Evolutionary conservation across 176 grass and related monocot species (phyloP).

Genomic region (Urochloa ruziziensis): DNA sequence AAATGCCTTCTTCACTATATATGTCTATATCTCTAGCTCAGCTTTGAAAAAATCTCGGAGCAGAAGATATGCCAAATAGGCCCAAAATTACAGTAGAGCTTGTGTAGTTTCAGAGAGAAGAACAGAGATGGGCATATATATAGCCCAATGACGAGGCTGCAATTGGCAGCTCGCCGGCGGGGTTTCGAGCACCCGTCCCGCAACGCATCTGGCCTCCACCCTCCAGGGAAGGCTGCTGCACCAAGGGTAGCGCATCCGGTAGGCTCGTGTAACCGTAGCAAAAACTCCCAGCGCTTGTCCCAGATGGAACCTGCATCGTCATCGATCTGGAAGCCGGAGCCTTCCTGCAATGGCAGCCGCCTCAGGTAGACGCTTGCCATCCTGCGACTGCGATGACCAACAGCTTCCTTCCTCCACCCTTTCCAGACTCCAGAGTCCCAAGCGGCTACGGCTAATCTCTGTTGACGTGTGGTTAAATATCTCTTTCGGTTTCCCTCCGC

Average conservation of each 20-base stretch:
- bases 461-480: not conserved
- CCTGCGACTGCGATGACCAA: not conserved
- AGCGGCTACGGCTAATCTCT: not conserved
- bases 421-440: not conserved
- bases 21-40: too few species aligned
- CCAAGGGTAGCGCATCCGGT: too few species aligned
- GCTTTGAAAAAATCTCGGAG: too few species aligned
- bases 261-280: not conserved
- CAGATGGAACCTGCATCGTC: slow-evolving; percentile 1
- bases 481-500: not conserved
- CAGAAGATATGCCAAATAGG: too few species aligned
- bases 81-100: too few species aligned
- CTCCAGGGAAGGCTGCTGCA: too few species aligned
- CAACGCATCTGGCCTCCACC: too few species aligned
- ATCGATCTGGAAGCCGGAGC: not conserved
- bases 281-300: not conserved
- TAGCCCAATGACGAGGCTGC: too few species aligned
- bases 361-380: not conserved
- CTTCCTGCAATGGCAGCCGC: slow-evolving; percentile 18
- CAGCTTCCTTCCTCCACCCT: not conserved
- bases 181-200: too few species aligned
- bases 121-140: too few species aligned
- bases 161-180: too few species aligned
- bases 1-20: too few species aligned
- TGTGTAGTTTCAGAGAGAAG: not conserved